Percentiles rank a stretch among this genome's conserved stretches.
phyloP scores from a whole-genome alignment of 768 basidiomycete genomes.

The Harrya chromipes region DNA sequence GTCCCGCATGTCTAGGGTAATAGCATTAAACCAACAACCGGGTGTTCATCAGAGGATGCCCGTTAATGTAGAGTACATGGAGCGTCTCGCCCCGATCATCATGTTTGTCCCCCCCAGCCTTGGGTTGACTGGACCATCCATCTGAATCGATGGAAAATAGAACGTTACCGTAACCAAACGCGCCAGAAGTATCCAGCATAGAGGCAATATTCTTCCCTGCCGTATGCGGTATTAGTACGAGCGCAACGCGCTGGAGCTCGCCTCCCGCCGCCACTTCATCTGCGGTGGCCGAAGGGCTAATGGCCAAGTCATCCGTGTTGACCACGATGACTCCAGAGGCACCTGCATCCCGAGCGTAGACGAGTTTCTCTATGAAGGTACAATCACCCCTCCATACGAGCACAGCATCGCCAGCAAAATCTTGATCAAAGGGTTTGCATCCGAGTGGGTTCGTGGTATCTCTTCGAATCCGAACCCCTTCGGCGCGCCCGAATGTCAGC shows the following conservation, averaged over 20 bases:
- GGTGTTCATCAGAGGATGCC: conserved; percentile 74
- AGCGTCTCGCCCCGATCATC: conserved; percentile 34
- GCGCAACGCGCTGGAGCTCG: conserved; percentile 53
- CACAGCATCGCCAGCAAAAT: conserved; percentile 50
- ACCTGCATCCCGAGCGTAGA: conserved; percentile 61
- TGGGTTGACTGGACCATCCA: conserved; percentile 23
- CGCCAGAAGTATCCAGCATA: conserved; percentile 53
- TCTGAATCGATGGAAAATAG: conserved; percentile 49
- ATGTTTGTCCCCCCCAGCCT: conserved; percentile 11
- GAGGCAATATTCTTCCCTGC: conserved; percentile 51
- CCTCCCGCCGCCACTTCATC: conserved; percentile 58
- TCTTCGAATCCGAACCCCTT: conserved; percentile 54
- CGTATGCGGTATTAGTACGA: conserved; percentile 56
- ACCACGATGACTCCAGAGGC: conserved; percentile 79
- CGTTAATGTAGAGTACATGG: conserved; percentile 71
- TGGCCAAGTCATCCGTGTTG: conserved; percentile 52
- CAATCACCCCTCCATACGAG: conserved; percentile 78
- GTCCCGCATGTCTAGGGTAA: not conserved
- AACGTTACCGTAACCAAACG: conserved; percentile 44
- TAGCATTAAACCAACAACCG: conserved; percentile 54
- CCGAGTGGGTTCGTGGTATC: conserved; percentile 55
- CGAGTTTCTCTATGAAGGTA: conserved; percentile 83
- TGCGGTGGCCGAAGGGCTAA: conserved; percentile 64
- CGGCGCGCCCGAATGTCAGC: conserved; percentile 46
- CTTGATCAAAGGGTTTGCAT: conserved; percentile 51